phyloP scores from a whole-genome alignment of 2,329 filamentous ascomycete genomes.

The Coniella lustricola region DNA sequence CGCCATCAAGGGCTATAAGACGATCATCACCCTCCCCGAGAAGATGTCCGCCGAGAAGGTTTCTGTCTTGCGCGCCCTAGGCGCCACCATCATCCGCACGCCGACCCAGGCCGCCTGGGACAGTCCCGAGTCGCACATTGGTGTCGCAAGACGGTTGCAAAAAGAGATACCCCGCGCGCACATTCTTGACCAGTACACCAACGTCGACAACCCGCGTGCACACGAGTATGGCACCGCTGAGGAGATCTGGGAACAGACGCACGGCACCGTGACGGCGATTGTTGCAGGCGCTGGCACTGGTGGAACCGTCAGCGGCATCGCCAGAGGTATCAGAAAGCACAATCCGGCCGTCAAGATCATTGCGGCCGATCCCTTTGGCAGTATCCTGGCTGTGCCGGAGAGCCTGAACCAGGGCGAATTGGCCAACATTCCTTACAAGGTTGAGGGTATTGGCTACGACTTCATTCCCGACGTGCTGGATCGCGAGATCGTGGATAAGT shows the following conservation, averaged over 20 bases:
- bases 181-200: constrained; percentile 94
- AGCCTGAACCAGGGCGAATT: constrained; percentile 66
- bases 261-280: constrained; percentile 72
- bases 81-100: constrained; percentile 95
- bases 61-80: constrained; percentile 83
- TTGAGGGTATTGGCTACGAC: constrained; percentile 97
- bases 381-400: constrained; percentile 79
- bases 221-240: constrained; percentile 93
- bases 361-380: constrained; percentile 87
- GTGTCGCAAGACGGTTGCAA: constrained; percentile 79
- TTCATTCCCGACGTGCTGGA: constrained; percentile 94
- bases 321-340: constrained; percentile 80
- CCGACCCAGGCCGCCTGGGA: constrained; percentile 95
- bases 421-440: constrained; percentile 84
- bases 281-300: constrained; percentile 93
- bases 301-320: constrained; percentile 87
- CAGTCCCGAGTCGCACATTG: constrained; percentile 92
- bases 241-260: constrained; percentile 91
- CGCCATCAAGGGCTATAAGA: constrained; percentile 95
- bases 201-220: constrained; percentile 82
- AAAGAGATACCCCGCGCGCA: constrained; percentile 97
- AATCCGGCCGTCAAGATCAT: constrained; percentile 80
- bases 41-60: constrained; percentile 99
- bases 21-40: constrained; percentile 96
- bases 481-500: constrained; percentile 72